Conservation (phyloP, 495 filamentous ascomycete species). For the Staphylotrichum tortipilum region DNA sequence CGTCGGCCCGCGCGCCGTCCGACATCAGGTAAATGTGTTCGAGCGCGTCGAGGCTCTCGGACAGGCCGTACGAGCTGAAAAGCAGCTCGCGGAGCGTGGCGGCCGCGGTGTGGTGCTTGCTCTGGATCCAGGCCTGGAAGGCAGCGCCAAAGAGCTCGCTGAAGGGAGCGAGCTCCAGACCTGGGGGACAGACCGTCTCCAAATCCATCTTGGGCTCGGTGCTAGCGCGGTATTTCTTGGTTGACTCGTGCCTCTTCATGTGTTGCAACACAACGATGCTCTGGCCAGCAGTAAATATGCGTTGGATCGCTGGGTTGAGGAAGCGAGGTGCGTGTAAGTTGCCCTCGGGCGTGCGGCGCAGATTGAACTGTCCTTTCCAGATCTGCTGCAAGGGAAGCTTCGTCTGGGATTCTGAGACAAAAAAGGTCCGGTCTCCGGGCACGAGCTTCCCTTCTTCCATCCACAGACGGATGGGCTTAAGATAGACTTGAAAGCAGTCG, state of each 20-base stretch:
- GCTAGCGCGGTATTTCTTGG: constrained; percentile 9
- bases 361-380: constrained; percentile 68
- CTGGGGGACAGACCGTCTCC: constrained; percentile 42
- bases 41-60: constrained; percentile 56
- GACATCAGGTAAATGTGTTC: constrained; percentile 63
- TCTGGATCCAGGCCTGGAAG: constrained; percentile 63
- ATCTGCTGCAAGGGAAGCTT: constrained; percentile 53
- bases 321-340: constrained; percentile 62
- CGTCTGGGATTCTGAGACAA: constrained; percentile 52
- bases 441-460: constrained; percentile 71
- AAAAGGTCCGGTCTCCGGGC: constrained; percentile 58
- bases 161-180: constrained; percentile 56
- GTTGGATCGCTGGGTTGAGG: constrained; percentile 54
- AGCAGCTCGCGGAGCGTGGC: constrained; percentile 55
- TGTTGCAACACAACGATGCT: constrained; percentile 73
- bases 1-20: constrained; percentile 54
- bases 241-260: constrained; percentile 37
- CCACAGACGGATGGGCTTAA: constrained; percentile 71
- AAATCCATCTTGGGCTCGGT: constrained; percentile 44
- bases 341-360: constrained; percentile 48
- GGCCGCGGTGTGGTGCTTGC: constrained; percentile 60
- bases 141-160: constrained; percentile 59
- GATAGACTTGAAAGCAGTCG: constrained; percentile 73
- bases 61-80: constrained; percentile 60
- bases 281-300: constrained; percentile 80